phyloP scores from a whole-genome alignment of 257 asterid species.

The Echites panduratus region DNA sequence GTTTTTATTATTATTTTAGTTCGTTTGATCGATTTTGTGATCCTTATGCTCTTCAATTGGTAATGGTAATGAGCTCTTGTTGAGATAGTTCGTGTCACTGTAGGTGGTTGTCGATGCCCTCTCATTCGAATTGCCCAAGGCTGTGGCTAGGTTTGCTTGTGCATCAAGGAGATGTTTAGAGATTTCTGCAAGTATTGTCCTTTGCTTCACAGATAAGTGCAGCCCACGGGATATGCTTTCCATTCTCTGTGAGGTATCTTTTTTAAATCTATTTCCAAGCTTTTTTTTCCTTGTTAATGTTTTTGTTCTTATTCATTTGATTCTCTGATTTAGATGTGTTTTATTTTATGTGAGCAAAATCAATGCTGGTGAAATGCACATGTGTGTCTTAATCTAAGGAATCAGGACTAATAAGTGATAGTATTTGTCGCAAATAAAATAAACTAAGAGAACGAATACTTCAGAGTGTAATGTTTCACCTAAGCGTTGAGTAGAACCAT shows the following conservation, averaged over 20 bases:
- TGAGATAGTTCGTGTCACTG: not conserved
- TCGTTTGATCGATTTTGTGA: not conserved
- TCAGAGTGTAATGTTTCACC: not conserved
- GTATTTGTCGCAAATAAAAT: not conserved
- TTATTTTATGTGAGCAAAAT: not conserved
- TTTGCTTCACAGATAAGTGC: conserved; percentile 41
- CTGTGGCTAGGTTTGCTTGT: conserved; percentile 50
- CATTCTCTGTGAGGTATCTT: conserved; percentile 61
- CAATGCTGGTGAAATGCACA: not conserved
- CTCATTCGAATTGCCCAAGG: conserved; percentile 69
- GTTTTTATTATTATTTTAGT: not conserved
- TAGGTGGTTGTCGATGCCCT: conserved; percentile 68
- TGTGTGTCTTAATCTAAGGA: not conserved
- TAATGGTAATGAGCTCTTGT: not conserved
- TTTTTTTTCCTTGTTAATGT: not conserved
- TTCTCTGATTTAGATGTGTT: not conserved
- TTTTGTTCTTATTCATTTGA: not conserved
- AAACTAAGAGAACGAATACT: not conserved
- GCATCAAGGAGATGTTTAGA: conserved; percentile 55
- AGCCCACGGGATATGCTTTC: conserved; percentile 87
- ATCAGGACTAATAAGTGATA: not conserved
- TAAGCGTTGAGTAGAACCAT: not conserved
- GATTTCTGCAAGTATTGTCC: conserved; percentile 39
- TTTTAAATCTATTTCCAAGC: not conserved
- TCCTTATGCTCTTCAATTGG: not conserved